Conservation (phyloP, 108 stramenopile genomes). For the Skeletonema tropicum region DNA sequence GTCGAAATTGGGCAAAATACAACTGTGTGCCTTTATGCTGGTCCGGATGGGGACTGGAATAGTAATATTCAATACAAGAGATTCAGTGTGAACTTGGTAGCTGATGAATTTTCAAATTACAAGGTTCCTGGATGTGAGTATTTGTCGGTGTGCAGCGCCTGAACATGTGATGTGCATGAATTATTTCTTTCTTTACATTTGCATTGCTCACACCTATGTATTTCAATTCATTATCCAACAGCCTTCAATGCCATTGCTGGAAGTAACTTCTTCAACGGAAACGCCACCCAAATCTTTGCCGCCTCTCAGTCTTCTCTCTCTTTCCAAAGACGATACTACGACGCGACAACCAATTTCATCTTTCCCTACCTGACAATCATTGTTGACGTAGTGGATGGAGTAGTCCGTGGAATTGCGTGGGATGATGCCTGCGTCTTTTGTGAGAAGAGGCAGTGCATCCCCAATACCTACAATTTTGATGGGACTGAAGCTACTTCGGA, state of each 20-base stretch:
- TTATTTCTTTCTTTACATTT: background rate
- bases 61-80: constrained; percentile 35
- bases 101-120: constrained; percentile 51
- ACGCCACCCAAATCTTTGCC: constrained; percentile 39
- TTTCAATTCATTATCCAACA: background rate
- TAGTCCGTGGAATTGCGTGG: constrained; percentile 85
- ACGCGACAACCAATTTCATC: constrained; percentile 40
- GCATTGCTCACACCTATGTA: background rate
- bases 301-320: constrained; percentile 43
- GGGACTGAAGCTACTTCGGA: constrained; percentile 50
- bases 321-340: constrained; percentile 69
- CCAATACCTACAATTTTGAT: constrained; percentile 82
- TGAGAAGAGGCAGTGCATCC: constrained; percentile 45
- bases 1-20: constrained; percentile 36
- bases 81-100: constrained; percentile 35
- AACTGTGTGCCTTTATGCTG: constrained; percentile 44
- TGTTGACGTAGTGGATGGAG: constrained; percentile 84
- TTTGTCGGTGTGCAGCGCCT: background rate
- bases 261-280: constrained; percentile 4
- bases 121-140: constrained; percentile 43
- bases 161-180: background rate
- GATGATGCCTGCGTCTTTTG: constrained; percentile 93
- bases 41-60: constrained; percentile 46
- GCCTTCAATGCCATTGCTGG: constrained; percentile 27
- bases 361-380: constrained; percentile 88